Base-by-base conservation (phyloP, 257 asterid species). In the Lycium ferocissimum region DNA sequence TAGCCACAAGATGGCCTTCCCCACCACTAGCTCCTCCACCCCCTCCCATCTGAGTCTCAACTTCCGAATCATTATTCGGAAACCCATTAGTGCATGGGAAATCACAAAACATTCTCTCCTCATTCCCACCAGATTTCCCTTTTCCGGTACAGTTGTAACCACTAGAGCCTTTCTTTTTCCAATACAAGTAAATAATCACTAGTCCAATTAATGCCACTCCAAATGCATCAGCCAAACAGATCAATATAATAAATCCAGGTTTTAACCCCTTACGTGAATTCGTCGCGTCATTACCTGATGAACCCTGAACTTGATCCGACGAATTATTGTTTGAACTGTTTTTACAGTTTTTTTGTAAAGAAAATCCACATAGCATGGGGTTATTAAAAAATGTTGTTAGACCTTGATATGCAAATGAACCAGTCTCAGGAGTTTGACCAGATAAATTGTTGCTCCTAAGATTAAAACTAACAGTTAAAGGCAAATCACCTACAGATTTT, bases 321-420 rank as follows among this genome's bases (percentile, higher is more conserved):
- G 33, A 26, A 26, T 26, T 26, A 73, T 61, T 69, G 62, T 84
- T 90, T 3, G 95, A 87, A 66, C 69, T 87, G 6, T 87, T 92
- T 89, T 88, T 91, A 79, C 99, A 96, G 14, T 92, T 70, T 85
- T 72, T 94, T 57, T 94, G 98, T 67, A 96, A 82, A n/a, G 99
- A 98, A 83, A 96, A 96, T 69, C 99, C 98, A 89, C 99, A 96
- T n/a, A 96, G 85, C 85, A 80, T 78, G 5, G 98, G 95, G 75
- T 96, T 96, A 66, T 92, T 93, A 86, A 92, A 61, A 87, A 96
- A 96, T 47, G 99, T 98, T 0, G 97, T 94, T 1, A 98, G 98
- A 26, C 99, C 99, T 86, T 96, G 99, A 90, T 95, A 92, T 5
- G 97, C 92, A 75, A 96, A 94, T 6, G 98, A 93, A 22, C 99